Evolutionary conservation across 441 rosid genomes (phyloP).

Genomic region (Daphne laureola): DNA sequence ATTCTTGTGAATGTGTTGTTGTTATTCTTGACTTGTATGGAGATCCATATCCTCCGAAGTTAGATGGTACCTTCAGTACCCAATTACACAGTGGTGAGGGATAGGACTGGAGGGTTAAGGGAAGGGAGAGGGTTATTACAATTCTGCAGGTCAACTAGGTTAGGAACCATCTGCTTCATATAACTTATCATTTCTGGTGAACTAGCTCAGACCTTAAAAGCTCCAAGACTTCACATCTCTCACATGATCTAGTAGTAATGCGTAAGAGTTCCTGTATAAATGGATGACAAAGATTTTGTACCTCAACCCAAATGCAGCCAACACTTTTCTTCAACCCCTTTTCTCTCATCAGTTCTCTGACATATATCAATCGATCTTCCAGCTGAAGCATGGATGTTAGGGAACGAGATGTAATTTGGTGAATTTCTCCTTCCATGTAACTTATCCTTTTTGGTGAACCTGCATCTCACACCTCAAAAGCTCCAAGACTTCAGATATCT

Average conservation of each 20-base stretch:
- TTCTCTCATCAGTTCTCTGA: slow-evolving; percentile 44
- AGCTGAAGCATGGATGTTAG: slow-evolving; percentile 49
- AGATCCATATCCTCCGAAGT: too few species aligned
- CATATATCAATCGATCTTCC: slow-evolving; percentile 46
- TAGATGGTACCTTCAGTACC: too few species aligned
- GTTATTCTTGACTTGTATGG: too few species aligned
- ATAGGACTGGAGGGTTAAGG: too few species aligned
- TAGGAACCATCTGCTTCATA: background rate
- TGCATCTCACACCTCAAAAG: slow-evolving; percentile 36
- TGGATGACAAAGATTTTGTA: slow-evolving; percentile 29
- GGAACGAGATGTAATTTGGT: slow-evolving; percentile 29
- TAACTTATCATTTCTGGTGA: background rate
- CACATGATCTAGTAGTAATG: slow-evolving; percentile 26
- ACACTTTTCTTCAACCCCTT: slow-evolving; percentile 47
- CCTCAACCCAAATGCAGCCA: slow-evolving; percentile 56
- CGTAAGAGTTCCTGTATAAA: slow-evolving; percentile 36
- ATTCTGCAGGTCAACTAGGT: too few species aligned
- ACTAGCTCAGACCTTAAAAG: slow-evolving; percentile 30
- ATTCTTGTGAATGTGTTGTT: too few species aligned
- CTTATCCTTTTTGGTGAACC: background rate
- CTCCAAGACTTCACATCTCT: slow-evolving; percentile 29
- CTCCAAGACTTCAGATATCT: slow-evolving; percentile 30
- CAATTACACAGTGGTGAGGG: too few species aligned
- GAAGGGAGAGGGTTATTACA: too few species aligned
- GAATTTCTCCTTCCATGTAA: background rate